Conservation (phyloP, 176 grass and related monocot genomes). For the Alloteropsis semialata region DNA sequence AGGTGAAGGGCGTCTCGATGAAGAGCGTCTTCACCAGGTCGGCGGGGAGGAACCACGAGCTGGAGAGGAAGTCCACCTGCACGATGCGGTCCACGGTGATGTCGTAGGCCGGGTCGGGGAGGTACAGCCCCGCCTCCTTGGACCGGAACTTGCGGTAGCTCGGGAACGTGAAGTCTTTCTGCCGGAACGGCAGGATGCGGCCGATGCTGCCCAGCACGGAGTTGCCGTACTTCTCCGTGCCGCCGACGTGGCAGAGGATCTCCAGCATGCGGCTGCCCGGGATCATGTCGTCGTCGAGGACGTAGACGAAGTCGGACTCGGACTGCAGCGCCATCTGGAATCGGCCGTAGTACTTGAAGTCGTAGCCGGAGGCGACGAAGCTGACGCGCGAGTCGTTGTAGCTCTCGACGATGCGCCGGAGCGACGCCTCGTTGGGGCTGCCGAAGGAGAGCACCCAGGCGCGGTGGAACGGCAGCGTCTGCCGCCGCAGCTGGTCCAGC, state of each 20-base stretch:
- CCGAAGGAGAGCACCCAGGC: conserved; percentile 91
- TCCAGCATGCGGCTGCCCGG: conserved; percentile 74
- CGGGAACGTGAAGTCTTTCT: conserved; percentile 89
- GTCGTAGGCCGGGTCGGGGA: conserved; percentile 91
- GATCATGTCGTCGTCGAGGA: conserved; percentile 98
- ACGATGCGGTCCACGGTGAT: conserved; percentile 79
- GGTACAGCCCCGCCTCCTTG: conserved; percentile 80
- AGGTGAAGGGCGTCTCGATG: conserved; percentile 85
- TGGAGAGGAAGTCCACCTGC: conserved; percentile 93
- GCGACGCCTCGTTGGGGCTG: conserved; percentile 66
- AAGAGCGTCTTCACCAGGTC: conserved; percentile 88
- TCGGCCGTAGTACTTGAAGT: conserved; percentile 99
- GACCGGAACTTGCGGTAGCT: conserved; percentile 95
- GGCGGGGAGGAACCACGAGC: conserved; percentile 86
- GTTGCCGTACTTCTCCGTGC: conserved; percentile 89
- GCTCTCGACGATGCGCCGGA: conserved; percentile 62
- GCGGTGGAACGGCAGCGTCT: conserved; percentile 93
- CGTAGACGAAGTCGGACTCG: conserved; percentile 83
- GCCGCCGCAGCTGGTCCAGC: conserved; percentile 61
- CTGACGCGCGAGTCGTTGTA: conserved; percentile 90
- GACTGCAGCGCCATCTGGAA: conserved; percentile 97
- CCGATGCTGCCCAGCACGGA: conserved; percentile 89
- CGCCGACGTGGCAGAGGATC: conserved; percentile 83
- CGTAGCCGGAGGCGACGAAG: conserved; percentile 83
- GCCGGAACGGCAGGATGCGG: conserved; percentile 78